phyloP scores from a whole-genome alignment of 2,329 filamentous ascomycete species.

The Aspergillus ruber region DNA sequence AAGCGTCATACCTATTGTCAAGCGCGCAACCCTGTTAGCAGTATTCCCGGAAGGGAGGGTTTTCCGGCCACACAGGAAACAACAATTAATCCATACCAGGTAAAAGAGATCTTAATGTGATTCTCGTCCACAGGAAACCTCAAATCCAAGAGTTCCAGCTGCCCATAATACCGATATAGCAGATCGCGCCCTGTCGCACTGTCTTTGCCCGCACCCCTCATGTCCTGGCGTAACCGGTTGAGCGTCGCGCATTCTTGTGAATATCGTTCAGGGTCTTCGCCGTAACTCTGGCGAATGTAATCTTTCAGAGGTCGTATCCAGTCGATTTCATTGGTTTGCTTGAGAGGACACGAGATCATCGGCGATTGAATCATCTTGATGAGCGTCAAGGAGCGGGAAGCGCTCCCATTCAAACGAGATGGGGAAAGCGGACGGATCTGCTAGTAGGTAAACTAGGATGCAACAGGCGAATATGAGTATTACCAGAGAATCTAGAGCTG shows the following conservation, averaged over 20 bases:
- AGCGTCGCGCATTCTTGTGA: slow-evolving; percentile 90
- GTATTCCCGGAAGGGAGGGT: too few relatives aligned
- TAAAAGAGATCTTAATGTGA: slow-evolving; percentile 98
- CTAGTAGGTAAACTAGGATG: background rate
- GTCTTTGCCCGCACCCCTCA: slow-evolving; percentile 94
- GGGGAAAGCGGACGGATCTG: slow-evolving; percentile 1
- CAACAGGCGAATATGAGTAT: background rate
- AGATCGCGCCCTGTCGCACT: slow-evolving; percentile 89
- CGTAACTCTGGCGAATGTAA: slow-evolving; percentile 90
- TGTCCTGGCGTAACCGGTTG: slow-evolving; percentile 93
- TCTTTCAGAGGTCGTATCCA: slow-evolving; percentile 87
- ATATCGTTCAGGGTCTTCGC: slow-evolving; percentile 94
- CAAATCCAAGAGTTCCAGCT: slow-evolving; percentile 88
- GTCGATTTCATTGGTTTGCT: slow-evolving; percentile 94
- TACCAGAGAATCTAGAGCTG: too few relatives aligned
- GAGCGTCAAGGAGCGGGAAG: slow-evolving; percentile 24
- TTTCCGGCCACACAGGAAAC: background rate
- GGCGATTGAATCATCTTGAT: slow-evolving; percentile 71
- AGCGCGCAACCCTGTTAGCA: slow-evolving; percentile 2
- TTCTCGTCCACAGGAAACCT: slow-evolving; percentile 97
- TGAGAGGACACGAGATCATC: slow-evolving; percentile 92
- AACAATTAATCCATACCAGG: slow-evolving; percentile 59
- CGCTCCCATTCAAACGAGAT: slow-evolving; percentile 27
- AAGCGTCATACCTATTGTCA: slow-evolving; percentile 82
- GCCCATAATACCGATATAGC: slow-evolving; percentile 94